These are phyloP conservation scores for Pythium graminicola DNA, from an alignment of 352 stramenopile species.

Conservation along the genomic window DNA sequence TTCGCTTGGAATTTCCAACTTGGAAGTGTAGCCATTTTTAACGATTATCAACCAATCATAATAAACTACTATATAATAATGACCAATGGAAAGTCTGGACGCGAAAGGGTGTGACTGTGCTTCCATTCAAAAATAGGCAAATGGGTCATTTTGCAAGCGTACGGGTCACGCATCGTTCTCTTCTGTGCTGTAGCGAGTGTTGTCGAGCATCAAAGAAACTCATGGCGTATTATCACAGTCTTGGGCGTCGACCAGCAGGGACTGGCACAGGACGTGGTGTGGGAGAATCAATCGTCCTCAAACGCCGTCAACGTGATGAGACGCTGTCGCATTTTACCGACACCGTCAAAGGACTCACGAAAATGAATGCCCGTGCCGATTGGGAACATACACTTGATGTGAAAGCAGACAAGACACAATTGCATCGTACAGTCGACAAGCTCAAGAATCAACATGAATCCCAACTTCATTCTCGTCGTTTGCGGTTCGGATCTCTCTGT, in stretches of 20 bases:
- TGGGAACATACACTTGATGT: constrained; percentile 62
- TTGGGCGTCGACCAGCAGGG: constrained; percentile 3
- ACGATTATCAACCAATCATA: not conserved
- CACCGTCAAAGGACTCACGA: constrained; percentile 41
- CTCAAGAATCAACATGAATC: constrained; percentile 77
- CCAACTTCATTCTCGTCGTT: constrained; percentile 49
- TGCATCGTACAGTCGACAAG: constrained; percentile 35
- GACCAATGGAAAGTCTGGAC: not conserved
- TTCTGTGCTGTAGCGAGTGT: too few species aligned
- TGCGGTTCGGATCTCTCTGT: constrained; percentile 42
- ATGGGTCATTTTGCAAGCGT: too few species aligned
- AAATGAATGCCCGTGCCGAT: constrained; percentile 53
- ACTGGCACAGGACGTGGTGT: constrained; percentile 35
- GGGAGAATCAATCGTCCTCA: constrained; percentile 66
- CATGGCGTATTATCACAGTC: constrained; percentile 10
- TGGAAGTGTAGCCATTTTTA: not conserved
- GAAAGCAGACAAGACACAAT: constrained; percentile 42
- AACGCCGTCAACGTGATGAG: constrained; percentile 63
- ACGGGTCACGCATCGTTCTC: too few species aligned
- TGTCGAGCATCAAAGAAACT: too few species aligned
- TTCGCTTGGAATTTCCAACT: too few species aligned
- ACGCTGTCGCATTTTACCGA: constrained; percentile 45
- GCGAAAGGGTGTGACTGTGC: not conserved
- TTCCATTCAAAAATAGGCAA: not conserved
- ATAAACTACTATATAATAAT: not conserved